Percentiles rank a stretch among this genome's conserved stretches.
Evolutionary conservation across 1,284 basidiomycete species (phyloP).

Genomic region (Hypsizygus ulmarius): DNA sequence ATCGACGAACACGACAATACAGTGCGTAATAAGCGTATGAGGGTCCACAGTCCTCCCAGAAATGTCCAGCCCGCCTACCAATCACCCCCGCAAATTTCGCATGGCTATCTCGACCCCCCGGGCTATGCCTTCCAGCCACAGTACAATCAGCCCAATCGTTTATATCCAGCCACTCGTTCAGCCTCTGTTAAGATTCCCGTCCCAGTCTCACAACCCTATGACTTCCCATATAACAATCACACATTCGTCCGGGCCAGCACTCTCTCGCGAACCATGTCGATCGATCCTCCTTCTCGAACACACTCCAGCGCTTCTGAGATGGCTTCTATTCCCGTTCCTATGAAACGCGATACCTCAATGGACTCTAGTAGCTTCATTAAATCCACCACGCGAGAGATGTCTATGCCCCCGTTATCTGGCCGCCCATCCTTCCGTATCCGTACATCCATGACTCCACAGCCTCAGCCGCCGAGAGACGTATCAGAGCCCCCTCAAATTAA

Average conservation of each 20-base stretch:
- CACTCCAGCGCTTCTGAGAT: slow-evolving; percentile 41
- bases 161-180: slow-evolving; percentile 28
- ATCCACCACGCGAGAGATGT: slow-evolving; percentile 26
- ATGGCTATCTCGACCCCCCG: slow-evolving; percentile 57
- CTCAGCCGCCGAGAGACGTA: slow-evolving; percentile 49
- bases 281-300: slow-evolving; percentile 50
- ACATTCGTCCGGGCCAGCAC: slow-evolving; percentile 40
- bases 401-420: slow-evolving; percentile 37
- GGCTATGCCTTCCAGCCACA: slow-evolving; percentile 39
- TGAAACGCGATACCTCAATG: slow-evolving; percentile 26
- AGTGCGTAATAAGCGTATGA: slow-evolving; percentile 48
- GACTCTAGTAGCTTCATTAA: slow-evolving; percentile 19
- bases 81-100: slow-evolving; percentile 2
- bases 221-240: slow-evolving; percentile 29
- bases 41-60: slow-evolving; percentile 50
- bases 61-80: slow-evolving; percentile 23
- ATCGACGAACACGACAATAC: slow-evolving; percentile 27
- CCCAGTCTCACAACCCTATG: slow-evolving; percentile 9
- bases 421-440: slow-evolving; percentile 60
- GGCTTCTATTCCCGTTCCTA: slow-evolving; percentile 21
- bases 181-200: slow-evolving; percentile 28
- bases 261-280: slow-evolving; percentile 57
- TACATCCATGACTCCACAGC: slow-evolving; percentile 66
- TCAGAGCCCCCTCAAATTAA: slow-evolving; percentile 70
- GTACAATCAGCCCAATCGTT: slow-evolving; percentile 23